Percentiles rank a stretch among this genome's conserved stretches.
phyloP scores from a whole-genome alignment of 1,284 basidiomycete species.

The Moesziomyces sp. region DNA sequence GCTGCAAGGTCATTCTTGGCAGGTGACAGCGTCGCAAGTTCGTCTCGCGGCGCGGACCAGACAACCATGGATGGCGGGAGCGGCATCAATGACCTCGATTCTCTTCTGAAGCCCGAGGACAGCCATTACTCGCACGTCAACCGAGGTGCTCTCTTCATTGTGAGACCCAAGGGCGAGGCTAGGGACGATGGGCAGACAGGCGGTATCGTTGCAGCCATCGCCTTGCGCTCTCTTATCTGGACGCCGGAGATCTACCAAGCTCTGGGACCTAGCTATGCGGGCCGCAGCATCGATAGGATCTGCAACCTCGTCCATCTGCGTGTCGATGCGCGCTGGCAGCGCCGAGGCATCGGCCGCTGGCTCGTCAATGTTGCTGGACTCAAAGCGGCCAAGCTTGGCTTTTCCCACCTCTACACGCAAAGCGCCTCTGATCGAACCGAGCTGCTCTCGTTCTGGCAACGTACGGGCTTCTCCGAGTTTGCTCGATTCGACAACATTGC shows the following conservation, averaged over 20 bases:
- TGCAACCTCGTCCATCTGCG: conserved; percentile 32
- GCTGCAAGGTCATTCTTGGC: conserved; percentile 20
- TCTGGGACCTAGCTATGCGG: conserved; percentile 38
- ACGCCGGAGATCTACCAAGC: conserved; percentile 48
- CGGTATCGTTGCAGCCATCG: conserved; percentile 31
- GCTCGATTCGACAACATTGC: conserved; percentile 23
- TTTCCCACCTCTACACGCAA: conserved; percentile 42
- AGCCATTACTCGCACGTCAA: conserved; percentile 43
- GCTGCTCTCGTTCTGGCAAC: conserved; percentile 32
- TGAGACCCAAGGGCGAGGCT: conserved; percentile 9
- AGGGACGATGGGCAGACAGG: neutral
- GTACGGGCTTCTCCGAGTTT: conserved; percentile 29
- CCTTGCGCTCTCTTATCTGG: conserved; percentile 47
- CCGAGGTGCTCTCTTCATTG: conserved; percentile 41
- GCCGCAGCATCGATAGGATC: conserved; percentile 46
- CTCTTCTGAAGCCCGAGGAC: conserved; percentile 29
- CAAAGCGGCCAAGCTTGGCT: conserved; percentile 39
- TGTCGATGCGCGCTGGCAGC: conserved; percentile 31
- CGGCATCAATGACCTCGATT: conserved; percentile 23
- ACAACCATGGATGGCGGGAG: neutral
- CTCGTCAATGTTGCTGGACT: conserved; percentile 34
- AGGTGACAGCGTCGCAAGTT: neutral
- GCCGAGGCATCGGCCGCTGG: conserved; percentile 44
- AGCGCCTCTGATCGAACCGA: conserved; percentile 6
- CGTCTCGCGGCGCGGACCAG: neutral